Evolutionary conservation across 306 rosid genomes (phyloP), one percentile per base, ranked within the genome.

Genomic region (Gleditsia sinensis): DNA sequence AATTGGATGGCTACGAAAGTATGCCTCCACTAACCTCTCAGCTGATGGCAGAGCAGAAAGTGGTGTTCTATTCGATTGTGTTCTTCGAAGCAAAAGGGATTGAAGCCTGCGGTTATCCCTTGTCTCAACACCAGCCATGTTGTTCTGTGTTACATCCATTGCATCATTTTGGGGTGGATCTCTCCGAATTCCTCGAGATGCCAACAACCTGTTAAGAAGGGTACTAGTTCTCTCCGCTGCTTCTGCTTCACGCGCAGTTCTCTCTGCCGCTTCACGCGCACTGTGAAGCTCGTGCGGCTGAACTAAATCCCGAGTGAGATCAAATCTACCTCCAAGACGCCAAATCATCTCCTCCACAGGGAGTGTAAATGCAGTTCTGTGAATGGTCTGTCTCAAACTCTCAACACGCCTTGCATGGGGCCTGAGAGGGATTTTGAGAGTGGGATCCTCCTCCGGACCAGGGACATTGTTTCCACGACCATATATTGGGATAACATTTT

Each of bases 331-430:
- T 56, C 83, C 88, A 39, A 90, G 70, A 48, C 79, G 89, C 9
- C 88, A 86, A 45, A 88, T 80, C 91, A 88, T 76, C 83, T 84
- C 91, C 49, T 88, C 89, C 81, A 86, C 69, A 0, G 84, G 87
- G 36, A 75, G 74, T 46, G 58, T 8, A 57, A 75, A 33, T 12
- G 86, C 75, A 73, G 62, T 82, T 70, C 93, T 86, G 37, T 78
- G 89, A 58, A 84, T 49, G 73, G 86, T 82, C 73, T 88, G 91
- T 75, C 91, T 80, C 68, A 80, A 54, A 64, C 93, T 86, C 81
- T 84, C 89, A 40, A 86, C 87, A 73, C 83, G 81, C 24, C 84
- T 74, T 28, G 89, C 94, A 1, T 76, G 82, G 20, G 91, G 91
- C 76, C 94, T 73, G 17, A 4, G 28, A 43, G 91, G 94, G 53